Evolutionary conservation across 345 rosid species (phyloP).

Genomic region (Rhodamnia argentea): DNA sequence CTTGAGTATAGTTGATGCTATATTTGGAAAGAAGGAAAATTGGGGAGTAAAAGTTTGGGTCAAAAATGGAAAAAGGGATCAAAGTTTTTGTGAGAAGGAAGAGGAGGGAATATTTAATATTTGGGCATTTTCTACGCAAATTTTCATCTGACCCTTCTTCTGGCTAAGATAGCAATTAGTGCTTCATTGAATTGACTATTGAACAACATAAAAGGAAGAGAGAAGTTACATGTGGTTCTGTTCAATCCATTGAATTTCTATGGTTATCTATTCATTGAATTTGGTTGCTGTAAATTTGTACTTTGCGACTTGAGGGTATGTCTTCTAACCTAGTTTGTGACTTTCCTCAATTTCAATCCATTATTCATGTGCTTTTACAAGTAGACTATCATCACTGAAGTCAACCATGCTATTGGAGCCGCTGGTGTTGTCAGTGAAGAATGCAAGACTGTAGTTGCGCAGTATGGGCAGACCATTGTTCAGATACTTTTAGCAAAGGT

Average conservation of each 20-base stretch:
- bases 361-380: not conserved
- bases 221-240: too few relatives aligned
- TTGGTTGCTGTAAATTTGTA: not conserved
- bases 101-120: not conserved
- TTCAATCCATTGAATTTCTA: not conserved
- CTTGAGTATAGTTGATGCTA: not conserved
- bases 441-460: constrained; percentile 42
- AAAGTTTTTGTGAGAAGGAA: not conserved
- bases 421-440: constrained; percentile 56
- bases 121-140: too few relatives aligned
- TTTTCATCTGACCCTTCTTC: too few relatives aligned
- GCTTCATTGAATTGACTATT: too few relatives aligned
- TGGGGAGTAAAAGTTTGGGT: not conserved
- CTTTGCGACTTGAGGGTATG: not conserved
- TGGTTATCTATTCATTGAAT: not conserved
- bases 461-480: constrained; percentile 50
- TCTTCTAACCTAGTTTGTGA: not conserved
- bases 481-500: constrained; percentile 39
- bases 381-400: constrained; percentile 44
- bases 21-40: not conserved
- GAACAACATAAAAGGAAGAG: too few relatives aligned
- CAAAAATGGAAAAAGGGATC: not conserved
- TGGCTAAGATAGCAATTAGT: too few relatives aligned
- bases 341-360: not conserved
- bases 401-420: constrained; percentile 65